These are phyloP conservation scores for Neurospora discreta DNA, from an alignment of 495 filamentous ascomycete genomes.

Conservation along the genomic window DNA sequence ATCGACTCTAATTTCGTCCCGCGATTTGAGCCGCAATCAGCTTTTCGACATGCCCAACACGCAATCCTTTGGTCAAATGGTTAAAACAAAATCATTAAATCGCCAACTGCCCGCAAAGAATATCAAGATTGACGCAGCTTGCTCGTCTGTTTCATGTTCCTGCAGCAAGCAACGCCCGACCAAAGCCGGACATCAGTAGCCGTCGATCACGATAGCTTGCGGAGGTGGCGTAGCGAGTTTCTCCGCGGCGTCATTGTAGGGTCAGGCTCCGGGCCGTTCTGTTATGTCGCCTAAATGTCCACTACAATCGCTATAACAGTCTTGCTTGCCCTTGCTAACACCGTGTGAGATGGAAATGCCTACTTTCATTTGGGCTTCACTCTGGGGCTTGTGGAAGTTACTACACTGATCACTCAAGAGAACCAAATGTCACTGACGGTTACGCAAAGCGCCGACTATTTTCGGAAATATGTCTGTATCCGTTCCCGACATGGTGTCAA, in stretches of 20 bases:
- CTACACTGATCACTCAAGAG: background rate
- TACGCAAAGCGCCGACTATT: conserved; percentile 26
- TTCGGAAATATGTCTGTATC: background rate
- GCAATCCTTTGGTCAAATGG: background rate
- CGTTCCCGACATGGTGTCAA: background rate
- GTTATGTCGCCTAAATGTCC: background rate
- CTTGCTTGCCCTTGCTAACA: background rate
- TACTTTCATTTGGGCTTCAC: background rate
- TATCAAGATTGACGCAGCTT: background rate
- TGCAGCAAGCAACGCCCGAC: conserved; percentile 8
- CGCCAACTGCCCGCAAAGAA: background rate
- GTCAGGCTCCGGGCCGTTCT: background rate
- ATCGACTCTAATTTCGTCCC: background rate
- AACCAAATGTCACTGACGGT: conserved; percentile 2
- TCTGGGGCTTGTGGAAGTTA: background rate
- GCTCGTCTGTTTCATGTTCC: conserved; percentile 9
- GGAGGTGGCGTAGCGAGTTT: background rate
- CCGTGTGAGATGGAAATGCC: background rate
- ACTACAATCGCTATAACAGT: background rate
- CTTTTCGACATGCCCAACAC: background rate
- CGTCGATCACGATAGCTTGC: background rate
- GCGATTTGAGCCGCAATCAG: background rate
- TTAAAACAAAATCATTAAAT: background rate
- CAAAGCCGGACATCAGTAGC: background rate
- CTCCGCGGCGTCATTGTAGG: background rate